Evolutionary conservation across 495 filamentous ascomycete genomes (phyloP).

Genomic region (Halenospora varia): DNA sequence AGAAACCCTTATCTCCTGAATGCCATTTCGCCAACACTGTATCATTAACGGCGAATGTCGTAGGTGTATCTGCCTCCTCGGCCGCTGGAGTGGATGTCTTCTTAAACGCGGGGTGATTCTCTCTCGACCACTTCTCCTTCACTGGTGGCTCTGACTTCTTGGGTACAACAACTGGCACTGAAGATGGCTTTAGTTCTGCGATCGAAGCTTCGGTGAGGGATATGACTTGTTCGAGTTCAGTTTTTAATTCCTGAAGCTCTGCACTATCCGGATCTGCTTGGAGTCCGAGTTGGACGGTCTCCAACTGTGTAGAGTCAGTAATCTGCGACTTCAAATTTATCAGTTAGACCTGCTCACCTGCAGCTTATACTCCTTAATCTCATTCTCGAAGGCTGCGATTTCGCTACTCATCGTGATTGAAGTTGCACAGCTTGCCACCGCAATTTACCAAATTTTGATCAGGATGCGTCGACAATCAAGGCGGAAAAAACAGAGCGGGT

Average conservation of each 20-base stretch:
- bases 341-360: conserved; percentile 52
- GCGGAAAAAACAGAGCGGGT: background rate
- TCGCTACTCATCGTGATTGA: conserved; percentile 48
- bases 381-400: conserved; percentile 62
- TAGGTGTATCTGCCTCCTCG: conserved; percentile 42
- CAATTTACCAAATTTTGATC: background rate
- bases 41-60: conserved; percentile 81
- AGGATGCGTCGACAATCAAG: background rate
- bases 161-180: conserved; percentile 33
- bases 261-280: conserved; percentile 79
- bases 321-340: background rate
- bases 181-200: conserved; percentile 68
- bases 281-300: conserved; percentile 70
- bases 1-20: conserved; percentile 84
- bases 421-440: background rate
- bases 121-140: conserved; percentile 65
- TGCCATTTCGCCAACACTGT: conserved; percentile 85
- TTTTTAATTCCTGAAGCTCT: conserved; percentile 73
- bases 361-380: conserved; percentile 76
- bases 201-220: conserved; percentile 72
- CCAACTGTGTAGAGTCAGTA: conserved; percentile 55
- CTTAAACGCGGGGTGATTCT: conserved; percentile 67
- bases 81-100: conserved; percentile 43
- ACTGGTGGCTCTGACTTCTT: conserved; percentile 41
- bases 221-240: conserved; percentile 83